phyloP scores from a whole-genome alignment of 805 yeast species.

The Saccharomycopsis malanga region DNA sequence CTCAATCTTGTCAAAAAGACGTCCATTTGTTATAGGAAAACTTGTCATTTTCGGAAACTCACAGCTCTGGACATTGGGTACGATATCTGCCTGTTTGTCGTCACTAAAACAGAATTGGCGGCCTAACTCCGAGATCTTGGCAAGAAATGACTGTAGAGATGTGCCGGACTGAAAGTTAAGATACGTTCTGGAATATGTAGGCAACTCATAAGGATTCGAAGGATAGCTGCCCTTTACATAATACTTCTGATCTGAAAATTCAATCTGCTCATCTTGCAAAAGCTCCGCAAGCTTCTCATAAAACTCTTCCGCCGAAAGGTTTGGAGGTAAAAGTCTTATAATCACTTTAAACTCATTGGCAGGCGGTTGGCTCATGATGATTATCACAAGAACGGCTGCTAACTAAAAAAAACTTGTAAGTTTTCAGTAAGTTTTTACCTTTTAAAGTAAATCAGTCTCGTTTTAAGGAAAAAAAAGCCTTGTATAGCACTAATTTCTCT shows the following conservation, averaged over 20 bases:
- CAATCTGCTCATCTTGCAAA: not conserved
- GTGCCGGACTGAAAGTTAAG: not conserved
- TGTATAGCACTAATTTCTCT: no score
- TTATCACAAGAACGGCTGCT: no score
- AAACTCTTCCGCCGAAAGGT: not conserved
- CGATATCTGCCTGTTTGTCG: not conserved
- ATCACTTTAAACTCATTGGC: not conserved
- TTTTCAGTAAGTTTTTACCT: no score
- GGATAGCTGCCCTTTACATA: slow-evolving; percentile 10
- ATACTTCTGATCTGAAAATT: not conserved
- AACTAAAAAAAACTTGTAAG: no score
- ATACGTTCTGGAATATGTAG: slow-evolving; percentile 12
- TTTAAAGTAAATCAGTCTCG: no score
- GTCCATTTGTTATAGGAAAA: not conserved
- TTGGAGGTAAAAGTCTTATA: not conserved
- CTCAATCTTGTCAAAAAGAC: not conserved
- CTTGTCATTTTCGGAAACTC: not conserved
- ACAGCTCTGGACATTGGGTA: not conserved
- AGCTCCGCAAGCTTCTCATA: not conserved
- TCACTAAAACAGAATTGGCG: slow-evolving; percentile 10
- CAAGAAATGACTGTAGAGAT: not conserved
- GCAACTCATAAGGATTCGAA: slow-evolving; percentile 12
- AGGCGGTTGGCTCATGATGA: no score
- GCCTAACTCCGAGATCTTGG: not conserved
- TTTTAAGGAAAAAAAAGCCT: no score